Evolutionary conservation across 352 stramenopile species (phyloP).

Genomic region (Pythium dissotocum): DNA sequence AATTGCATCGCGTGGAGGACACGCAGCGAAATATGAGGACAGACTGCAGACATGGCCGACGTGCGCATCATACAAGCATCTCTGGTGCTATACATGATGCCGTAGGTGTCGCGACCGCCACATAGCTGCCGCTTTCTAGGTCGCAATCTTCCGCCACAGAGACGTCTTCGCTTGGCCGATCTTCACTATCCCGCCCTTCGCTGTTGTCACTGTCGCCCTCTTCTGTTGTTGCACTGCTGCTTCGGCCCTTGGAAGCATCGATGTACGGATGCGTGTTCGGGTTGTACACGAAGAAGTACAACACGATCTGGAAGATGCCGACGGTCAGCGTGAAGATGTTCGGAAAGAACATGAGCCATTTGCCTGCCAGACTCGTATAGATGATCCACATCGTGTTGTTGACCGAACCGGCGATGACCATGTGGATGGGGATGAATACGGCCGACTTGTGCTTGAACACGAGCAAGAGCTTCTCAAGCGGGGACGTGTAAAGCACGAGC

Average conservation of each 20-base stretch:
- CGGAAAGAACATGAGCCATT: constrained; percentile 59
- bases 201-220: constrained; percentile 9
- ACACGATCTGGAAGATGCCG: constrained; percentile 36
- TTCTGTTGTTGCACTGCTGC: constrained; percentile 16
- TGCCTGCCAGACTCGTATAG: constrained; percentile 39
- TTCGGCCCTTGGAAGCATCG: background rate
- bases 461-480: constrained; percentile 49
- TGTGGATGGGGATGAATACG: constrained; percentile 52
- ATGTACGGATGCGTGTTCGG: constrained; percentile 36
- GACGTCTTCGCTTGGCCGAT: background rate
- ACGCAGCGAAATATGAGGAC: no score
- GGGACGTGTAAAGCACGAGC: constrained; percentile 53
- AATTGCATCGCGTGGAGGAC: no score
- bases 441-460: constrained; percentile 48
- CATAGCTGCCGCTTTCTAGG: constrained; percentile 10
- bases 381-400: constrained; percentile 58
- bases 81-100: constrained; percentile 7
- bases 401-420: constrained; percentile 48
- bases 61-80: constrained; percentile 8
- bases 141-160: background rate
- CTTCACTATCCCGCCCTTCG: background rate
- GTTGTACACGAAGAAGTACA: constrained; percentile 49
- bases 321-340: constrained; percentile 37
- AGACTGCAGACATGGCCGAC: no score
- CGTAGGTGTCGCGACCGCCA: constrained; percentile 14